phyloP scores from a whole-genome alignment of 177 flowering plant genomes.

The Vitis hybrid region DNA sequence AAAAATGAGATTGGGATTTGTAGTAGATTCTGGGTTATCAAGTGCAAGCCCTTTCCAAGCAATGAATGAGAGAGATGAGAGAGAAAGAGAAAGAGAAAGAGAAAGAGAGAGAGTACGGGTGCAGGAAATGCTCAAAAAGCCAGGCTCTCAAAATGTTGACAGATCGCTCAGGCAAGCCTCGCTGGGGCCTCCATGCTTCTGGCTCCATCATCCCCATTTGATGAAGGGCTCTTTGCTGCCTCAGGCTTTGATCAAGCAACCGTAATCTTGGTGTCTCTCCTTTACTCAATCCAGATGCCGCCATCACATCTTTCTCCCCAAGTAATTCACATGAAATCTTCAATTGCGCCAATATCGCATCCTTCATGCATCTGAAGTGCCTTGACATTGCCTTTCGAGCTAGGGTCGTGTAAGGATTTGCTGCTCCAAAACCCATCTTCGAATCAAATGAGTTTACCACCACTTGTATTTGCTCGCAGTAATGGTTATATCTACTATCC shows the following conservation, averaged over 20 bases:
- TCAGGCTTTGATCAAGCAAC: conserved; percentile 54
- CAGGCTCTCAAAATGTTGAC: conserved; percentile 67
- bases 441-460: conserved; percentile 67
- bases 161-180: conserved; percentile 68
- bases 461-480: conserved; percentile 68
- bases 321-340: conserved; percentile 53
- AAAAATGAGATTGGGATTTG: no score
- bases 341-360: conserved; percentile 47
- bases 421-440: conserved; percentile 62
- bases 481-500: conserved; percentile 62
- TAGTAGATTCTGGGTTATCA: no score
- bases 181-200: conserved; percentile 76
- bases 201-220: conserved; percentile 78
- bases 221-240: conserved; percentile 65
- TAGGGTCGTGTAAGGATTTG: conserved; percentile 58
- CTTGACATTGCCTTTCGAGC: conserved; percentile 74
- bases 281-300: no score
- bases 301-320: conserved; percentile 42
- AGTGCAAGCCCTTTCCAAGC: no score
- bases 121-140: conserved; percentile 74
- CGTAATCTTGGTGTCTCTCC: conserved; percentile 69
- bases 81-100: conserved; percentile 1
- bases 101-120: conserved; percentile 39
- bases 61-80: conserved; percentile 6
- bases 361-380: conserved; percentile 66